These are phyloP conservation scores for Amoeboaphelidium occidentale DNA, from an alignment of 371 early-diverging fungal species.

Conservation along the genomic window DNA sequence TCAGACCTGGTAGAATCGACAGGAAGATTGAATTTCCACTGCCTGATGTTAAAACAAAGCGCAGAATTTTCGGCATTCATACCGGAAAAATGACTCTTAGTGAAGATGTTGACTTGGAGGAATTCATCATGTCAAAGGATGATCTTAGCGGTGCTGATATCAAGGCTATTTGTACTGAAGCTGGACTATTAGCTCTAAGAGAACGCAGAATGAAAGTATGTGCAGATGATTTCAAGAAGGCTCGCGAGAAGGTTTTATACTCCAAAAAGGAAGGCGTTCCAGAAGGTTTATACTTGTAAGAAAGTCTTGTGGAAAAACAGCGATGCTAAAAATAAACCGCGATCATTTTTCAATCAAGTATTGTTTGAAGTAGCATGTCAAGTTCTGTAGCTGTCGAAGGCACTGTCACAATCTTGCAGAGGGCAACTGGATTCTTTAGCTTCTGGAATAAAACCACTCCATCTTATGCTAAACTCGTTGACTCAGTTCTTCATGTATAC, in stretches of 20 bases:
- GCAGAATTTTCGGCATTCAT: constrained; percentile 97
- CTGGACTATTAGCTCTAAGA: constrained; percentile 93
- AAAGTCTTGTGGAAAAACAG: no score
- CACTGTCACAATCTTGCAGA: not conserved
- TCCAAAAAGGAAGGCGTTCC: constrained; percentile 96
- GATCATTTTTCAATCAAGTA: no score
- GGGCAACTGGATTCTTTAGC: not conserved
- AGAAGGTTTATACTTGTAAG: constrained; percentile 78
- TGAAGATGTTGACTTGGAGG: constrained; percentile 92
- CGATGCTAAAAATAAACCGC: no score
- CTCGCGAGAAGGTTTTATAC: constrained; percentile 96
- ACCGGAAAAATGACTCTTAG: constrained; percentile 94
- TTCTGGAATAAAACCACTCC: not conserved
- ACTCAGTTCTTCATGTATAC: no score
- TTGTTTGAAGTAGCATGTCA: no score
- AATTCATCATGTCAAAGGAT: constrained; percentile 96
- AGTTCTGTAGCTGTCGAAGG: not conserved
- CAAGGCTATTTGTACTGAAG: constrained; percentile 99
- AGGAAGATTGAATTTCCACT: constrained; percentile 99
- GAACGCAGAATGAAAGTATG: constrained; percentile 98
- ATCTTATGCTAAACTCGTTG: no score
- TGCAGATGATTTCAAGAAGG: constrained; percentile 94
- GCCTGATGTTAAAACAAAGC: constrained; percentile 96
- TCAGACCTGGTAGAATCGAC: constrained; percentile 99
- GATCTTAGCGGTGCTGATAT: constrained; percentile 99